Evolutionary conservation across 225 moss, liverwort and hornwort genomes (phyloP).

Genomic region (Sphagnum tenellum): DNA sequence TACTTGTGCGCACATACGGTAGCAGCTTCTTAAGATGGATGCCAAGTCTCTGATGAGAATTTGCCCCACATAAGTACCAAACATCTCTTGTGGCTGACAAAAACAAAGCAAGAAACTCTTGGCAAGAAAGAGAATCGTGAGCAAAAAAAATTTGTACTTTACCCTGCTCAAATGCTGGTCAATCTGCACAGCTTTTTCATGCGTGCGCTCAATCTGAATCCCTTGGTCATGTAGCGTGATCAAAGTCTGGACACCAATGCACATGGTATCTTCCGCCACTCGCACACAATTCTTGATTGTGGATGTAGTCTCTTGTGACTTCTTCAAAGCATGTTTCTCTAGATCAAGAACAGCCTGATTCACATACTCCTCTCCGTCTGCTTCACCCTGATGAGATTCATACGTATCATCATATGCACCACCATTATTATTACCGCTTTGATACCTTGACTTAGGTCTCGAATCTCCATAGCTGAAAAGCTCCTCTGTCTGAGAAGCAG

Average conservation of each 20-base stretch:
- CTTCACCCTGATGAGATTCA: constrained; percentile 1
- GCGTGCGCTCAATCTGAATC: constrained; percentile 47
- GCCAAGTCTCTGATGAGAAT: too few relatives aligned
- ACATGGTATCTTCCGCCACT: constrained; percentile 49
- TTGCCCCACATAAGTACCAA: too few relatives aligned
- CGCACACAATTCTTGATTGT: constrained; percentile 41
- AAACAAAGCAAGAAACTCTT: too few relatives aligned
- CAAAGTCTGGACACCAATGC: constrained; percentile 36
- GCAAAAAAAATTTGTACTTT: not conserved
- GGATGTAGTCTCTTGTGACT: constrained; percentile 42
- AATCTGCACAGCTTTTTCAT: constrained; percentile 46
- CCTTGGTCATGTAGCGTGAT: constrained; percentile 48
- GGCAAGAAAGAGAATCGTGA: too few relatives aligned
- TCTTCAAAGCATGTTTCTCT: constrained; percentile 43
- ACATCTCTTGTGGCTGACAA: too few relatives aligned
- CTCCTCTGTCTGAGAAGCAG: constrained; percentile 20
- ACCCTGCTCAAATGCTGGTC: constrained; percentile 56
- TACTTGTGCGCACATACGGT: too few relatives aligned
- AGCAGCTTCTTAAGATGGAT: too few relatives aligned
- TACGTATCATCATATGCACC: not conserved
- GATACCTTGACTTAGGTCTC: constrained; percentile 19
- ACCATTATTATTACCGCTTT: constrained; percentile 5
- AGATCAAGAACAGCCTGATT: constrained; percentile 49
- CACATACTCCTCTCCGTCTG: constrained; percentile 30
- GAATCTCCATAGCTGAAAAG: constrained; percentile 34